Evolutionary conservation across 164 flowering plant genomes (phyloP).

Genomic region (Stephania japonica): DNA sequence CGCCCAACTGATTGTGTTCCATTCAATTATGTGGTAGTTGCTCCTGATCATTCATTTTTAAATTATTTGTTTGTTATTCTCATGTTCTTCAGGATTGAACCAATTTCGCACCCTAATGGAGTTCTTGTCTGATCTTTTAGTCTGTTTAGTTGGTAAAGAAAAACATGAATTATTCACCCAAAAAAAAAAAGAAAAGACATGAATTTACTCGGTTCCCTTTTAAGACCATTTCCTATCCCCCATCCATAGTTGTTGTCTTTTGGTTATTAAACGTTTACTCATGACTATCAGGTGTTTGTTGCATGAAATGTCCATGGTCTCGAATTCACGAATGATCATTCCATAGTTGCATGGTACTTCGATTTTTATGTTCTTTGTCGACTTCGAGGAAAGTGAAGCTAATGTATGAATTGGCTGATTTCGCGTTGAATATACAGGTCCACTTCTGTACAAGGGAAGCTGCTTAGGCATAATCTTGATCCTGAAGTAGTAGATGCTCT

Average conservation of each 20-base stretch:
- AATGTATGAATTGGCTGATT: conserved; percentile 1
- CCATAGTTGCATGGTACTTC: not conserved
- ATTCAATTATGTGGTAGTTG: not conserved
- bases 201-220: not conserved
- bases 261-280: not conserved
- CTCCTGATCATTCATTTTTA: not conserved
- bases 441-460: conserved; percentile 69
- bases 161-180: not conserved
- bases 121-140: not conserved
- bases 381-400: not conserved
- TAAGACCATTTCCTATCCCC: not conserved
- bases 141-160: not conserved
- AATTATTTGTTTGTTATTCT: not conserved
- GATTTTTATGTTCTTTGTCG: not conserved
- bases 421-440: conserved; percentile 32
- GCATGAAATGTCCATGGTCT: not conserved
- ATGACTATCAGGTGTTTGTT: not conserved
- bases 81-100: not conserved
- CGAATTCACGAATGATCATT: not conserved
- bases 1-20: not conserved
- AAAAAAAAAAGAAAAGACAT: not conserved
- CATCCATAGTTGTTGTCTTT: not conserved
- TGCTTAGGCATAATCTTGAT: conserved; percentile 82
- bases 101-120: not conserved
- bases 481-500: conserved; percentile 86